These are phyloP conservation scores for Gnomoniopsis sp. DNA, from an alignment of 2,329 filamentous ascomycete genomes.

Conservation along the genomic window DNA sequence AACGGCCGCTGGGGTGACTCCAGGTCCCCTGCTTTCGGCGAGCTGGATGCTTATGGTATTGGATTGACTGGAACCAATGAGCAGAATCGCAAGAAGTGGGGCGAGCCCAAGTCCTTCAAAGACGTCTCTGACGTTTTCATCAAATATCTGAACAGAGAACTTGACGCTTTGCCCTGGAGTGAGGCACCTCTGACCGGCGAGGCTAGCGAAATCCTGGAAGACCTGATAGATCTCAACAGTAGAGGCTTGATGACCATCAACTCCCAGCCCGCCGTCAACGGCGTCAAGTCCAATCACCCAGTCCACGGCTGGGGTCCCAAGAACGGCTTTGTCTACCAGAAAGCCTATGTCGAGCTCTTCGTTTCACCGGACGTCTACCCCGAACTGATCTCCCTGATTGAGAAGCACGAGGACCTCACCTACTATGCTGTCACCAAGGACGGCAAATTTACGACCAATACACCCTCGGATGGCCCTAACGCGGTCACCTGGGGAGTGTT, in stretches of 20 bases:
- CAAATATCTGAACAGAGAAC: slow-evolving; percentile 74
- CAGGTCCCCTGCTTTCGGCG: slow-evolving; percentile 91
- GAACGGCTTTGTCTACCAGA: slow-evolving; percentile 97
- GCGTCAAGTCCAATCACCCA: slow-evolving; percentile 80
- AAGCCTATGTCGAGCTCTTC: slow-evolving; percentile 91
- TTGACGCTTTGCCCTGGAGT: slow-evolving; percentile 89
- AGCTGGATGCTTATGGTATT: slow-evolving; percentile 91
- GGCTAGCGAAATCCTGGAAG: slow-evolving; percentile 71
- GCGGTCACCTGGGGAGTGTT: slow-evolving; percentile 99
- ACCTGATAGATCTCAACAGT: slow-evolving; percentile 78
- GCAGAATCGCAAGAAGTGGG: slow-evolving; percentile 93
- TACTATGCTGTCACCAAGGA: slow-evolving; percentile 90
- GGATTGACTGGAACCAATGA: slow-evolving; percentile 93
- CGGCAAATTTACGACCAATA: slow-evolving; percentile 80
- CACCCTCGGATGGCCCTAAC: slow-evolving; percentile 82
- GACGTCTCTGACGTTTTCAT: slow-evolving; percentile 85
- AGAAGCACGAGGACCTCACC: slow-evolving; percentile 76
- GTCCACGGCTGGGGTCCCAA: slow-evolving; percentile 91
- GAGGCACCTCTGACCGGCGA: slow-evolving; percentile 83
- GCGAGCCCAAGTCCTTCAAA: slow-evolving; percentile 72
- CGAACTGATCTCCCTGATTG: slow-evolving; percentile 74
- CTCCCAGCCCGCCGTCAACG: slow-evolving; percentile 92
- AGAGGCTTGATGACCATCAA: slow-evolving; percentile 93
- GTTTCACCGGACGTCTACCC: slow-evolving; percentile 76
- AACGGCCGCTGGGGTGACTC: slow-evolving; percentile 99